phyloP scores from a whole-genome alignment of 108 stramenopile genomes.

The Stephanodiscus triporus region DNA sequence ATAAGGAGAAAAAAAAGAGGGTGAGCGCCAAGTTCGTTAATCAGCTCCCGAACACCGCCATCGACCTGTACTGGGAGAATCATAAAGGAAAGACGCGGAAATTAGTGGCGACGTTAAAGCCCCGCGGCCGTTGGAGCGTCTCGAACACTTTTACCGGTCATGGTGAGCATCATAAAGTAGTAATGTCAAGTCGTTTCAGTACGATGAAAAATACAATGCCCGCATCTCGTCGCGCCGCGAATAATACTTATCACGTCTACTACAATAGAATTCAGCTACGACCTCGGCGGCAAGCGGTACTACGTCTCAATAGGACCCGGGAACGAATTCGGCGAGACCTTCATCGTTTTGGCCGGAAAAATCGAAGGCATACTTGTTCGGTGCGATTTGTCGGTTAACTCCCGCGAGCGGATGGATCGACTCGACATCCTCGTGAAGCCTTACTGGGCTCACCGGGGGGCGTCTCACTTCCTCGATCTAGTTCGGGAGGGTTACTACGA shows the following conservation, averaged over 20 bases:
- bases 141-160: slow-evolving; percentile 13
- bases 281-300: slow-evolving; percentile 10
- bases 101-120: slow-evolving; percentile 17
- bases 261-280: slow-evolving; percentile 32
- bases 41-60: slow-evolving; percentile 32
- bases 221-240: too few relatives aligned
- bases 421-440: slow-evolving; percentile 50
- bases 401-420: neutral
- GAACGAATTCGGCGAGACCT: slow-evolving; percentile 27
- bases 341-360: slow-evolving; percentile 16
- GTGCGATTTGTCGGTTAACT: slow-evolving; percentile 22
- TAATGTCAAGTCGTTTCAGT: neutral
- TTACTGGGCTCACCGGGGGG: slow-evolving; percentile 45
- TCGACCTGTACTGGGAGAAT: slow-evolving; percentile 51
- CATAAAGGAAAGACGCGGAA: neutral
- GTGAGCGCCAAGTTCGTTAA: slow-evolving; percentile 33
- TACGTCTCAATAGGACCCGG: slow-evolving; percentile 22
- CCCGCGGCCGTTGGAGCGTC: slow-evolving; percentile 26
- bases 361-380: slow-evolving; percentile 25
- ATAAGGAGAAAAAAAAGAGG: too few relatives aligned
- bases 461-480: slow-evolving; percentile 42
- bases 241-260: too few relatives aligned
- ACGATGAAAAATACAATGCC: neutral
- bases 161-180: slow-evolving; percentile 17
- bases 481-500: slow-evolving; percentile 55